Percentiles rank a stretch among this genome's conserved stretches.
These are phyloP conservation scores for Pyrenochaeta sp. DNA, from an alignment of 2,329 filamentous ascomycete genomes.

Conservation along the genomic window DNA sequence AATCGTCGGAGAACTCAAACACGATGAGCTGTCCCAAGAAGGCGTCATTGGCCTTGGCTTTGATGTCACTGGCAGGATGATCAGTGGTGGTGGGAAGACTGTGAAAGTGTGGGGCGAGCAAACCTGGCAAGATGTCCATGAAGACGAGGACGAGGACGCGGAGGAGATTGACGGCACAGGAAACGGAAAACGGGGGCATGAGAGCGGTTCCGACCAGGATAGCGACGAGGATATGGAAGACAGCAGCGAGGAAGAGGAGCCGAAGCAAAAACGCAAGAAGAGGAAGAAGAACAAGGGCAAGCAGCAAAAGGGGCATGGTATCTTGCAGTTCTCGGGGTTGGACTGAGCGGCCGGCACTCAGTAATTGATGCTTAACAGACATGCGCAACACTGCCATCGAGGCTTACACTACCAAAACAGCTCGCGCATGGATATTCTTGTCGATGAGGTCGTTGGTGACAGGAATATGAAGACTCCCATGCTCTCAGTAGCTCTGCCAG, in stretches of 20 bases:
- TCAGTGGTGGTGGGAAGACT: conserved; percentile 84
- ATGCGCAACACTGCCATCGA: neutral
- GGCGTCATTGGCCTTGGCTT: conserved; percentile 84
- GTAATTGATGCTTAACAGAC: neutral
- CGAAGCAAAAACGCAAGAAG: conserved; percentile 54
- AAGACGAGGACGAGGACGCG: conserved; percentile 62
- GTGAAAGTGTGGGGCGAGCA: conserved; percentile 92
- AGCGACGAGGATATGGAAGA: conserved; percentile 52
- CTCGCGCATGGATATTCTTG: neutral
- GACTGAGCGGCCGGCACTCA: conserved; percentile 19
- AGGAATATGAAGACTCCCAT: neutral
- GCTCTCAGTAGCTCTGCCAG: neutral
- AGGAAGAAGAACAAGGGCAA: conserved; percentile 51
- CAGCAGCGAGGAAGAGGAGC: conserved; percentile 57
- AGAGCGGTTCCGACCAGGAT: conserved; percentile 58
- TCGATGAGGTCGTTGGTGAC: neutral
- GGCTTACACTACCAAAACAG: neutral
- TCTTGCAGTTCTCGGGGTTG: conserved; percentile 48
- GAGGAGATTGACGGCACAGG: conserved; percentile 51
- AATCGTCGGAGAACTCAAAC: conserved; percentile 72
- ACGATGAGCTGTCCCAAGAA: conserved; percentile 79
- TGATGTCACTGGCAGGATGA: conserved; percentile 84
- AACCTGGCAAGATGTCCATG: conserved; percentile 59
- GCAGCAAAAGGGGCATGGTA: conserved; percentile 43
- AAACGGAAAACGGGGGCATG: conserved; percentile 36